Percentiles rank a stretch among this genome's conserved stretches.
Conservation (phyloP, 2,329 filamentous ascomycete species). For the Hymenoscyphus albidus region DNA sequence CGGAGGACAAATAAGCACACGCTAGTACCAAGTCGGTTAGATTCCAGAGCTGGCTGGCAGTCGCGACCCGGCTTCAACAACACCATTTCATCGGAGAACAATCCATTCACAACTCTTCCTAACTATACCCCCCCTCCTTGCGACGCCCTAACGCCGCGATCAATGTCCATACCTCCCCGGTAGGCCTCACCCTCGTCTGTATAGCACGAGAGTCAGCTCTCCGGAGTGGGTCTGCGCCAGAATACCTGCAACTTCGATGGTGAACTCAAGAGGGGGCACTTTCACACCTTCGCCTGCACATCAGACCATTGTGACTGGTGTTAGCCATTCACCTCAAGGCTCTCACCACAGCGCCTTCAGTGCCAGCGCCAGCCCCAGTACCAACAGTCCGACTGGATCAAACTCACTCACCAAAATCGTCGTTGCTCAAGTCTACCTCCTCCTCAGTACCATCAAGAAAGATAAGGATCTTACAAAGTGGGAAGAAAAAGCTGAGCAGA, state of each 20-base stretch:
- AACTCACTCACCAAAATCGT: constrained; percentile 84
- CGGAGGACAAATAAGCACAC: not conserved
- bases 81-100: constrained; percentile 5
- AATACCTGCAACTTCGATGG: constrained; percentile 37
- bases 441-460: constrained; percentile 92
- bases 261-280: constrained; percentile 36
- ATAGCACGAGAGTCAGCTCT: constrained; percentile 36
- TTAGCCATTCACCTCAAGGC: constrained; percentile 37
- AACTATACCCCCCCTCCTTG: not conserved
- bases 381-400: constrained; percentile 43
- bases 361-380: constrained; percentile 36
- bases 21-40: constrained; percentile 7
- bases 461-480: constrained; percentile 89
- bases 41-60: not conserved
- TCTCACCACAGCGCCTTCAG: constrained; percentile 45
- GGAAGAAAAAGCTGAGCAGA: constrained; percentile 86
- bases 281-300: constrained; percentile 37
- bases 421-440: constrained; percentile 89
- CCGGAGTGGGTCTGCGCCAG: constrained; percentile 35
- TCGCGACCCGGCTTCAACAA: not conserved
- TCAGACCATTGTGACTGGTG: constrained; percentile 36
- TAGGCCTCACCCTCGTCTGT: constrained; percentile 35
- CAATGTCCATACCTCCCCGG: constrained; percentile 32
- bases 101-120: constrained; percentile 2
- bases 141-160: constrained; percentile 15